Evolutionary conservation across 2,329 filamentous ascomycete species (phyloP).

Genomic region (Aspergillus intermedius): DNA sequence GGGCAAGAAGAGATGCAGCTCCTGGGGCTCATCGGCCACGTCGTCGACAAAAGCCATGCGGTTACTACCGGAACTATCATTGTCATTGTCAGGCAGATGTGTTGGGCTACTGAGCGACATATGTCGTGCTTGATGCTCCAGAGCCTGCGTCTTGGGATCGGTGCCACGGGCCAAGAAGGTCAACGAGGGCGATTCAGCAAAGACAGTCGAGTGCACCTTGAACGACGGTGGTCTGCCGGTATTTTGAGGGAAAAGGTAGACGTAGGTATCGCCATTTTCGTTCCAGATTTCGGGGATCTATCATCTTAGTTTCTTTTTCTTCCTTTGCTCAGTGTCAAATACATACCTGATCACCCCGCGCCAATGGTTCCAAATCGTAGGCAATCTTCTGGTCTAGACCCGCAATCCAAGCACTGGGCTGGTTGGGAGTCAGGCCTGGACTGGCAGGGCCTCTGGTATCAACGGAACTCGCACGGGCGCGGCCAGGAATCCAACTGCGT

Average conservation of each 20-base stretch:
- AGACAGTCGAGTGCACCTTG: slow-evolving; percentile 53
- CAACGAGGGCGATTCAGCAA: slow-evolving; percentile 51
- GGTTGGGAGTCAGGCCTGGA: slow-evolving; percentile 18
- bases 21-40: slow-evolving; percentile 32
- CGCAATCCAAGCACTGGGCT: slow-evolving; percentile 51
- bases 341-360: slow-evolving; percentile 47
- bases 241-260: slow-evolving; percentile 56
- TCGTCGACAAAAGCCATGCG: slow-evolving; percentile 39
- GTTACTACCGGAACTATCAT: slow-evolving; percentile 42
- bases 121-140: slow-evolving; percentile 23
- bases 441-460: slow-evolving; percentile 19
- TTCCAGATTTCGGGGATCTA: slow-evolving; percentile 57
- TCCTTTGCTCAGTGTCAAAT: not conserved
- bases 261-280: slow-evolving; percentile 54
- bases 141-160: slow-evolving; percentile 39
- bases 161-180: slow-evolving; percentile 50
- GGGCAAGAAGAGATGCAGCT: slow-evolving; percentile 53
- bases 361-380: slow-evolving; percentile 49
- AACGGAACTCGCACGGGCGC: slow-evolving; percentile 27
- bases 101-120: slow-evolving; percentile 26
- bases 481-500: slow-evolving; percentile 41
- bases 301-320: not conserved
- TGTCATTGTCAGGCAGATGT: slow-evolving; percentile 26
- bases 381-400: slow-evolving; percentile 51
- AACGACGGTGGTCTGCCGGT: slow-evolving; percentile 55